Evolutionary conservation across 2,329 filamentous ascomycete genomes (phyloP), one percentile per base, ranked within the genome.

Genomic region (Amauroascus niger): DNA sequence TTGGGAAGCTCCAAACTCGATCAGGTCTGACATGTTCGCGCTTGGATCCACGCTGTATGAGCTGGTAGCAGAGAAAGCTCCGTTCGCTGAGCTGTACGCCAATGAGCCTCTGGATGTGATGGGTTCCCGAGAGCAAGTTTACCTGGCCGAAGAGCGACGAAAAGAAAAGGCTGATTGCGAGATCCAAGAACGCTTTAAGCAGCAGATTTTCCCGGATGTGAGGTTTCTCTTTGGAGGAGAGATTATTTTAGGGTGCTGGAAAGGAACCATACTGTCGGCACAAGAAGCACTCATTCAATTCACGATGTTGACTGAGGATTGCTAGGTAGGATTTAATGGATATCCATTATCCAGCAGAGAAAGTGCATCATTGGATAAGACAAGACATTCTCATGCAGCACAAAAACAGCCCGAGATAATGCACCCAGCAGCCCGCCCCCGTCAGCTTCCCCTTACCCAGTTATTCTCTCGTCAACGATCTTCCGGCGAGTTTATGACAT

Each of bases 1-100:
- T 49, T 33, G 35, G 45, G 47, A 57, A 43, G 41, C 47, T 35
- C 55, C 53, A 51, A 59, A 52, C 54, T 54, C 57, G 39, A 28
- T 59, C 48, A 40, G 49, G 41, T 58, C 57, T 49, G 58, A 59
- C 49, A 50, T 59, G 37, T 58, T 58, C 48, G 58, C 56, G 52
- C 54, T 58, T 52, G 58, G 58, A 32, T 59, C 58, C 32, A 58
- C 58, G 44, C 56, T 50, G n/a, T 50, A 39, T 53, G 57, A 58
- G 49, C 28, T 48, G 8, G n/a, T 48, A 26, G 32, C 45, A 14
- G 14, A 20, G 11, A 20, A 48, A 6, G n/a, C n/a, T n/a, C 45
- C 45, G 4, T 48, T 30, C n/a, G 26, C n/a, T 48, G 45, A 48
- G 13, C 22, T 48, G 24, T 44, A 44, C 11, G 5, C 18, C 26